Evolutionary conservation across 129 eudicot species (phyloP).

Genomic region (Dittrichia graveolens): DNA sequence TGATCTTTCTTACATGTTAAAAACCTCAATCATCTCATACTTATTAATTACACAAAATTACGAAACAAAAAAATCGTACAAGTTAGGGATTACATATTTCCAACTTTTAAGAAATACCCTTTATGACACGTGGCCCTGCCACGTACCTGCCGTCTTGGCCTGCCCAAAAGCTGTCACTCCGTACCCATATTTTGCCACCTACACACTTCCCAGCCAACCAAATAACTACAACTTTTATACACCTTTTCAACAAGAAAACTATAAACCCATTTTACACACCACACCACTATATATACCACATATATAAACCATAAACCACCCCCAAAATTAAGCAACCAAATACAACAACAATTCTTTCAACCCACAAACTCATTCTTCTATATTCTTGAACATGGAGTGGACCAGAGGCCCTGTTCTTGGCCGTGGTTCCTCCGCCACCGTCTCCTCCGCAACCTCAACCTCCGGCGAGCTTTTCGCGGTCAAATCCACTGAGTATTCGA

Average conservation of each 20-base stretch:
- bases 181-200: conserved; percentile 41
- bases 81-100: conserved; percentile 20
- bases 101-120: conserved; percentile 13
- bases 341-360: conserved; percentile 23
- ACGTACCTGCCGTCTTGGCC: conserved; percentile 49
- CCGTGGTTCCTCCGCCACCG: conserved; percentile 78
- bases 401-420: conserved; percentile 72
- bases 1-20: no score
- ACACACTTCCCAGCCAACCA: conserved; percentile 56
- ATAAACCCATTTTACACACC: conserved; percentile 3
- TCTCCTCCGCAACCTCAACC: conserved; percentile 53
- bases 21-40: not conserved
- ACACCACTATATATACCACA: not conserved
- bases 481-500: conserved; percentile 48
- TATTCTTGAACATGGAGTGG: conserved; percentile 60
- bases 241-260: conserved; percentile 38
- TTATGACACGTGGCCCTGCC: conserved; percentile 36
- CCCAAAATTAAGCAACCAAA: conserved; percentile 16
- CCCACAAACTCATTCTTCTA: not conserved
- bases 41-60: not conserved
- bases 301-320: conserved; percentile 23
- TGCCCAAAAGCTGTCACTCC: conserved; percentile 38
- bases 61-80: conserved; percentile 23
- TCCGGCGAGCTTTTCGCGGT: conserved; percentile 59
- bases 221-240: conserved; percentile 29